Evolutionary conservation across 2,329 filamentous ascomycete species (phyloP).

Genomic region (Macrophomina phaseolina): DNA sequence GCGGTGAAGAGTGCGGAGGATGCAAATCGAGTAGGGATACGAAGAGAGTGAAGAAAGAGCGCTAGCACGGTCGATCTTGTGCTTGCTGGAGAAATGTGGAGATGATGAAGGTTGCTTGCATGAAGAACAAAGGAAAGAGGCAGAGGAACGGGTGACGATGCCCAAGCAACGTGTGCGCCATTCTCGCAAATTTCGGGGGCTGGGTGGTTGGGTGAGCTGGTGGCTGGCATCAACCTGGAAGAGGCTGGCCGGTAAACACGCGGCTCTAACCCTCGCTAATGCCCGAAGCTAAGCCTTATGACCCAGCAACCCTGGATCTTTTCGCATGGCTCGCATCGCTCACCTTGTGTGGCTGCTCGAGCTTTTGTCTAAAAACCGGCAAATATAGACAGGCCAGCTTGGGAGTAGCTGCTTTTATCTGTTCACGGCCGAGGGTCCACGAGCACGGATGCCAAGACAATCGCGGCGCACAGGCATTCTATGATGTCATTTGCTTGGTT

Average conservation of each 20-base stretch:
- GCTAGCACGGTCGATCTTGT: constrained; percentile 18
- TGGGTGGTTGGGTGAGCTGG: constrained; percentile 19
- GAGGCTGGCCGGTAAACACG: constrained; percentile 25
- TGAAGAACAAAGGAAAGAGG: constrained; percentile 17
- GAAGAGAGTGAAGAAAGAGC: constrained; percentile 3
- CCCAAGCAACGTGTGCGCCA: constrained; percentile 12
- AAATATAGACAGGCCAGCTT: no score
- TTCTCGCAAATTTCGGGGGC: constrained; percentile 5
- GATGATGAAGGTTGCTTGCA: constrained; percentile 19
- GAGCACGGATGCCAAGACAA: background rate
- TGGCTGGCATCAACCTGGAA: constrained; percentile 14
- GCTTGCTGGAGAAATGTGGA: constrained; percentile 23
- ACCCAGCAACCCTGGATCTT: constrained; percentile 7
- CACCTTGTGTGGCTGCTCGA: background rate
- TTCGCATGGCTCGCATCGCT: constrained; percentile 10
- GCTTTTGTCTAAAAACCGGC: no score
- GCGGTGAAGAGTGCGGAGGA: background rate
- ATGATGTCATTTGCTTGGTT: constrained; percentile 9
- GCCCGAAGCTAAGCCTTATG: constrained; percentile 27
- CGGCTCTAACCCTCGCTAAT: constrained; percentile 17
- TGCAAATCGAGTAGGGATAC: constrained; percentile 20
- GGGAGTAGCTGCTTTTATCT: no score
- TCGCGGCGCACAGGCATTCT: constrained; percentile 1
- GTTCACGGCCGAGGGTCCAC: background rate
- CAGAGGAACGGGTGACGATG: constrained; percentile 4